Percentiles rank a stretch among this genome's conserved stretches.
phyloP scores from a whole-genome alignment of 164 flowering plant species.

The Chimonanthus salicifolius region DNA sequence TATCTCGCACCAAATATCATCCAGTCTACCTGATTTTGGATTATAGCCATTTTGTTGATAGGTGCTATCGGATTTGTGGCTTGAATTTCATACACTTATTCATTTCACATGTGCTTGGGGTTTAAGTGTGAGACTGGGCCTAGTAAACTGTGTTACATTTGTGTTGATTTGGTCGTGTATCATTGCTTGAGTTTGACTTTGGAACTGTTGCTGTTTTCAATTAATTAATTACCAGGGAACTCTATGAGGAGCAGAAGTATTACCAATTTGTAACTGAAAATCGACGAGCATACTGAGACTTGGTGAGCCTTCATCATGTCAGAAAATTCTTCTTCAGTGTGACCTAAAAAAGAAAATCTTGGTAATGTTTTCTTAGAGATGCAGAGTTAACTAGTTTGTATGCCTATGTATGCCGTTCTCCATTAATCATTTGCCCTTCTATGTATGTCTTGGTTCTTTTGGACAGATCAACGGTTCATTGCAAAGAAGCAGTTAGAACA shows the following conservation, averaged over 20 bases:
- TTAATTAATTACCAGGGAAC: constrained; percentile 13
- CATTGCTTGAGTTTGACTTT: background rate
- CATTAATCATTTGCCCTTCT: too few species aligned
- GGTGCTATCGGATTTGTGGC: background rate
- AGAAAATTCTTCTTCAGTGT: background rate
- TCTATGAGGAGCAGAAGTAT: constrained; percentile 16
- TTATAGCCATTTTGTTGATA: background rate
- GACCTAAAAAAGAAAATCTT: background rate
- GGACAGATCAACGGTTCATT: background rate
- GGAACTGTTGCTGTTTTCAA: constrained; percentile 2
- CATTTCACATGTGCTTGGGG: background rate
- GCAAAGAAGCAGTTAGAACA: background rate
- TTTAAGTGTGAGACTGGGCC: background rate
- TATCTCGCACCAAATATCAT: background rate
- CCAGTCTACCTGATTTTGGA: background rate
- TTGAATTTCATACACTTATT: background rate
- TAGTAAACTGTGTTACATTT: too few species aligned
- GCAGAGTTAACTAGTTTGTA: background rate
- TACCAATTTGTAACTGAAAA: constrained; percentile 8
- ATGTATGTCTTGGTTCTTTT: background rate
- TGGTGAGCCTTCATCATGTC: background rate
- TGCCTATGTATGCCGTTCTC: too few species aligned
- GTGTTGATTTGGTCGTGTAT: too few species aligned
- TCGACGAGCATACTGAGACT: background rate
- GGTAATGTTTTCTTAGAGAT: background rate